Conservation (phyloP, 495 filamentous ascomycete species). For the Glutinoglossum americanum region DNA sequence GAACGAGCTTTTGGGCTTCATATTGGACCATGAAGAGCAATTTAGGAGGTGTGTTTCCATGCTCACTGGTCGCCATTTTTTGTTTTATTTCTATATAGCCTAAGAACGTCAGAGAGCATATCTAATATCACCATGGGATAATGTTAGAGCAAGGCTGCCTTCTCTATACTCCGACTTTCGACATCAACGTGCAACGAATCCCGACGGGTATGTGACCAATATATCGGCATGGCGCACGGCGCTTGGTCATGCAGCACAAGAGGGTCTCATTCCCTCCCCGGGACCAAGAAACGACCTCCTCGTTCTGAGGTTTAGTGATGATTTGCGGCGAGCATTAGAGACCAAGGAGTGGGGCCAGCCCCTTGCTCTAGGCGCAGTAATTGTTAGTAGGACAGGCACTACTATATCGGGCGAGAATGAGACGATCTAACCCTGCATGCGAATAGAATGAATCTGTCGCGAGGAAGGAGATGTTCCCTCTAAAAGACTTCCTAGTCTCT, state of each 20-base stretch:
- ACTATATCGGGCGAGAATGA: background rate
- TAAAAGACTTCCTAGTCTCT: conserved; percentile 35
- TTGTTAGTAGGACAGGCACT: conserved; percentile 25
- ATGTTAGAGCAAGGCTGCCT: conserved; percentile 51
- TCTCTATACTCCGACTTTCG: conserved; percentile 91
- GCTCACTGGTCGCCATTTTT: too few species aligned
- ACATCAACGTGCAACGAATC: conserved; percentile 56
- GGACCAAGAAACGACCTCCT: conserved; percentile 26
- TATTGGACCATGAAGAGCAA: conserved; percentile 37
- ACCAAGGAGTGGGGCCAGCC: conserved; percentile 63
- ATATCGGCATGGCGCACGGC: conserved; percentile 62
- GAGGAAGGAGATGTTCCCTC: conserved; percentile 43
- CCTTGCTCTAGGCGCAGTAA: conserved; percentile 56
- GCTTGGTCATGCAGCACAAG: conserved; percentile 40
- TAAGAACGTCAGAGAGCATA: too few species aligned
- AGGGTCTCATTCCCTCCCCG: conserved; percentile 37
- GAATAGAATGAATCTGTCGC: conserved; percentile 42
- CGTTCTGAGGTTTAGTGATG: conserved; percentile 42
- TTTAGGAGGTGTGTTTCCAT: conserved; percentile 33
- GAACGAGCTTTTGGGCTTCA: conserved; percentile 38
- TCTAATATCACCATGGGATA: too few species aligned
- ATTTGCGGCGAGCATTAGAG: conserved; percentile 48
- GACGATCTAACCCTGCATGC: background rate
- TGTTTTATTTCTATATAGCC: background rate
- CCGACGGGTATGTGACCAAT: conserved; percentile 78